Conservation (phyloP, 305 asterid species). For the Fraxinus paxiana region DNA sequence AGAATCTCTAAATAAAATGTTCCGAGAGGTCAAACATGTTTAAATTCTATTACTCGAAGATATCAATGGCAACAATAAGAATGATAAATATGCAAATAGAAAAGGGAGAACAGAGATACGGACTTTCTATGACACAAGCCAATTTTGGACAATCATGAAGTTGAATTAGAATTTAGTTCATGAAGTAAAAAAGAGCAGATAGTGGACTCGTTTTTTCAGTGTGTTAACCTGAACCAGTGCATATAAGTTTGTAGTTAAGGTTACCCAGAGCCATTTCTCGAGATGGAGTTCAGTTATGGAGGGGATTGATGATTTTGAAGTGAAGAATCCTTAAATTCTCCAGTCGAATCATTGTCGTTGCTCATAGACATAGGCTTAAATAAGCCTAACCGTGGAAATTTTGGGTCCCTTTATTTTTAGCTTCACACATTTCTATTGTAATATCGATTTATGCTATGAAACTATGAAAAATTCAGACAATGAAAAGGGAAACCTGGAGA, state of each 20-base stretch:
- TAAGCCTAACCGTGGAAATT: not conserved
- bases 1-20: not conserved
- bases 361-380: not conserved
- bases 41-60: not conserved
- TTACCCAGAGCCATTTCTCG: not conserved
- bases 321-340: not conserved
- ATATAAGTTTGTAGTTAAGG: not conserved
- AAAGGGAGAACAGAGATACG: not conserved
- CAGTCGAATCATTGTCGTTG: not conserved
- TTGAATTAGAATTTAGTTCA: not conserved
- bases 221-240: not conserved
- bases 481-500: constrained; percentile 42
- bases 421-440: not conserved
- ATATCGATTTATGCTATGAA: not conserved
- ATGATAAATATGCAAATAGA: not conserved
- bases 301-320: not conserved
- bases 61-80: not conserved
- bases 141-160: not conserved
- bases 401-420: not conserved
- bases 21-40: not conserved
- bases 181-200: not conserved
- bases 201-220: not conserved
- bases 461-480: not conserved
- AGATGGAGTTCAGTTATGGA: not conserved
- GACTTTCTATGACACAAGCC: not conserved